Base-by-base conservation (phyloP, 1,284 basidiomycete species). In the Golubevia pallescens region DNA sequence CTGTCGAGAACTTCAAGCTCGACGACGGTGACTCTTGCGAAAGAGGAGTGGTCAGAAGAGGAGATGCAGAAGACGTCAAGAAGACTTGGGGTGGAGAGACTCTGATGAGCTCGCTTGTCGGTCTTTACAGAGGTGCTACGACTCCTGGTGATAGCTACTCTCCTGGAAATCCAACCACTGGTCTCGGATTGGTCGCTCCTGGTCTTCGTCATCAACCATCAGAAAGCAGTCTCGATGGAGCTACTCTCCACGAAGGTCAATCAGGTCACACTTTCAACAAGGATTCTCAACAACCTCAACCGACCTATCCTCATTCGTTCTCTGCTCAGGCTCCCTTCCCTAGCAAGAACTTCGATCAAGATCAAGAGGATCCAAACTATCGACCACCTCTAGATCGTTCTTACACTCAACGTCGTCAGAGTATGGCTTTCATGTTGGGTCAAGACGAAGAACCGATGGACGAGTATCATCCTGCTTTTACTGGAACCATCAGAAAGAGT, bases 401-500 rank as follows among this genome's bases (percentile, higher is more conserved):
- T 48, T 54, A 16, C 21, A 21, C 57, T 20, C 16, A 60, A 20
- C 66, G 57, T 34, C 23, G 65, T 56, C 52, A 51, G 14, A 58
- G 67, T 38, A 67, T 67, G 61, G 53, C 67, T 54, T 32, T 24
- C 20, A 69, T 62, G n/a, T 55, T 69, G 10, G 67, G 65, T 21
- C 42, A 21, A 10, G 52, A 67, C 23, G 67, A 69, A n/a, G 59
- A 62, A 38, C 42, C 57, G n/a, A 68, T 69, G 62, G 67, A 69
- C 24, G 48, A 53, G 23, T 60, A 69, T 55, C 64, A 69, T 57
- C 67, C 67, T 8, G 58, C 64, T 62, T 53, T 61, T 1, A 69
- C 67, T 51, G 65, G 65, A 20, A 54, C 48, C 38, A 61, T 58
- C 38, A 64, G 67, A 53, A 69, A 69, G 64, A 69, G 67, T 52